Base-by-base conservation (phyloP, 106 monocot genomes). In the Phalaenopsis aphrodite region DNA sequence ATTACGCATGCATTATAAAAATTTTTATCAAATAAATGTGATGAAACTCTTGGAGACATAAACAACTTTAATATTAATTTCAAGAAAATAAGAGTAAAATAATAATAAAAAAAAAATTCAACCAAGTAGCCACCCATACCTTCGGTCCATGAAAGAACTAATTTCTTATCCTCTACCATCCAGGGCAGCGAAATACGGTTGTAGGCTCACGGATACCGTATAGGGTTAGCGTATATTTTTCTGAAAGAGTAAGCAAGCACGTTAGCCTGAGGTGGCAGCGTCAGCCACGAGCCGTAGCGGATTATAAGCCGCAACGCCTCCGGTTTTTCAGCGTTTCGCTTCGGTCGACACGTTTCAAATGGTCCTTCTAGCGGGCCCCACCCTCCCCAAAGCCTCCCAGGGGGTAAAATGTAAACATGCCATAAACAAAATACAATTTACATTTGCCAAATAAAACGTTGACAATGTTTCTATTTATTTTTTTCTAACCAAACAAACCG, bases 271-370 rank as follows among this genome's bases (percentile, higher is more conserved):
- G 61, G 9, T 61, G 61, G 61, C 61, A 21, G 61, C 61, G 21
- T 18, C 4, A 61, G 61, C 61, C 18, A 61, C 52, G 52, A 52
- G 52, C 11, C 52, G 52, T 52, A 61, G 61, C 61, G 21, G 61
- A 21, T 61, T 61, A 61, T 39, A 15, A 69, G 69, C 64, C 64
- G 69, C 69, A 69, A 69, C 38, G 69, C 69, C 69, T 69, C 69
- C 69, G 37, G 36, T 69, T 69, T 38, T 30, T 39, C 69, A 37
- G 38, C 66, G 30, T 3, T 1, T 14, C 69, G 37, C 38, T n/a
- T 37, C 30, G 1, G 1, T 38, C 39, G 39, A 69, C 69, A 69
- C 69, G 69, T 69, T 15, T 7, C 30, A 30, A 14, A 5, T n/a
- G 69, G 39, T 38, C 69, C 69, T n/a, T 3, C 64, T 24, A 19